phyloP scores from a whole-genome alignment of 163 green algal genomes.

The Trebouxiophyceae sp. region DNA sequence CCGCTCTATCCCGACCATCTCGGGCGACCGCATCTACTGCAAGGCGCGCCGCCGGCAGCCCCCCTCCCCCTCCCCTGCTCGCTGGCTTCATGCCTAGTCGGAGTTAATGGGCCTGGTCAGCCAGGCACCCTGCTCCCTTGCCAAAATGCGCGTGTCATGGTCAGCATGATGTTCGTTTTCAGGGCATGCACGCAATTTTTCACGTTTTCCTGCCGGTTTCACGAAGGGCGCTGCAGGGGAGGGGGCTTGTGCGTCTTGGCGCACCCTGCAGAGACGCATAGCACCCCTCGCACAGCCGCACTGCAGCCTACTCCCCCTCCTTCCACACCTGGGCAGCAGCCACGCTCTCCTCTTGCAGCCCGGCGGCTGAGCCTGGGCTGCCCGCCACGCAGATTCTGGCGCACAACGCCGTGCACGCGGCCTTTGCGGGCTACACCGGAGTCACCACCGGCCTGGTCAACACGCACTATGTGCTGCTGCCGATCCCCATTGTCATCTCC shows the following conservation, averaged over 20 bases:
- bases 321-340: no score
- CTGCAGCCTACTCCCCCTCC: no score
- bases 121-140: no score
- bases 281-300: not conserved
- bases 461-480: slow-evolving; percentile 94
- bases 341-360: no score
- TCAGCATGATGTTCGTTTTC: no score
- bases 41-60: slow-evolving; percentile 30
- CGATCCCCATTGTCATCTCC: slow-evolving; percentile 88
- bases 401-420: slow-evolving; percentile 87
- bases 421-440: slow-evolving; percentile 88
- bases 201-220: no score
- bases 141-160: no score
- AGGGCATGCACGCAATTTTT: no score
- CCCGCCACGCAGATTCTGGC: slow-evolving; percentile 68
- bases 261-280: not conserved
- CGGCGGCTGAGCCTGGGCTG: no score
- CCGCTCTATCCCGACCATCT: slow-evolving; percentile 71
- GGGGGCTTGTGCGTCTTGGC: no score
- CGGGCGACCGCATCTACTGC: slow-evolving; percentile 92
- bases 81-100: not conserved
- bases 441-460: slow-evolving; percentile 82
- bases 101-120: no score
- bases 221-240: no score
- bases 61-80: not conserved